These are phyloP conservation scores for Plenodomus biglobosus DNA, from an alignment of 2,329 filamentous ascomycete genomes.

Conservation along the genomic window DNA sequence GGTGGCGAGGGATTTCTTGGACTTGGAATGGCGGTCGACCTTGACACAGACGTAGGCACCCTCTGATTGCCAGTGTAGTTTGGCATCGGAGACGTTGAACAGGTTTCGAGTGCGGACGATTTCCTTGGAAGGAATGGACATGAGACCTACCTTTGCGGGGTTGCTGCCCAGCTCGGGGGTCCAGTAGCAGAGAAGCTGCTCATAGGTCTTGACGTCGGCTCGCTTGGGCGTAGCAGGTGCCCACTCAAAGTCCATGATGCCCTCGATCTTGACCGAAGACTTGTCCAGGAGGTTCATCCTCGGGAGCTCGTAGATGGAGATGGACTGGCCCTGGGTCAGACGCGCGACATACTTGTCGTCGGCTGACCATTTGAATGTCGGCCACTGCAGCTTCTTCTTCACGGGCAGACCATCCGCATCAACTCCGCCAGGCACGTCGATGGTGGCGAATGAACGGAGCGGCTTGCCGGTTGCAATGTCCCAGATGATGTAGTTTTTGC, in stretches of 20 bases:
- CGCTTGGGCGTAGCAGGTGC: conserved; percentile 79
- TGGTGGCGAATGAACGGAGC: conserved; percentile 87
- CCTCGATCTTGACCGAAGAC: conserved; percentile 92
- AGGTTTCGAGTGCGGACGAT: conserved; percentile 92
- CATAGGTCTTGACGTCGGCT: conserved; percentile 85
- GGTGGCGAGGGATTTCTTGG: conserved; percentile 95
- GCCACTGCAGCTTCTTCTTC: conserved; percentile 96
- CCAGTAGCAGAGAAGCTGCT: conserved; percentile 98
- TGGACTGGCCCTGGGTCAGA: conserved; percentile 82
- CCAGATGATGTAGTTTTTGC: conserved; percentile 99
- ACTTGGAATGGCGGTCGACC: conserved; percentile 98
- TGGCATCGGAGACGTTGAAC: conserved; percentile 96
- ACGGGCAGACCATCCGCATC: conserved; percentile 65
- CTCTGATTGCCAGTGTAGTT: conserved; percentile 98
- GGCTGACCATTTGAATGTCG: conserved; percentile 98
- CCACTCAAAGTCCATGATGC: conserved; percentile 98
- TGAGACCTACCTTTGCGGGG: conserved; percentile 93
- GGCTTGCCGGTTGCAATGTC: conserved; percentile 88
- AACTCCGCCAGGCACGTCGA: conserved; percentile 70
- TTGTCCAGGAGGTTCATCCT: conserved; percentile 89
- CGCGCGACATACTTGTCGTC: conserved; percentile 97
- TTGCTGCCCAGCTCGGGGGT: conserved; percentile 97
- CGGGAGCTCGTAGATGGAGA: conserved; percentile 87
- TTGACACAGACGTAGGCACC: conserved; percentile 95
- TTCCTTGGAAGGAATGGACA: conserved; percentile 94